phyloP scores from a whole-genome alignment of 2,329 filamentous ascomycete genomes.

The Fusarium piperis region DNA sequence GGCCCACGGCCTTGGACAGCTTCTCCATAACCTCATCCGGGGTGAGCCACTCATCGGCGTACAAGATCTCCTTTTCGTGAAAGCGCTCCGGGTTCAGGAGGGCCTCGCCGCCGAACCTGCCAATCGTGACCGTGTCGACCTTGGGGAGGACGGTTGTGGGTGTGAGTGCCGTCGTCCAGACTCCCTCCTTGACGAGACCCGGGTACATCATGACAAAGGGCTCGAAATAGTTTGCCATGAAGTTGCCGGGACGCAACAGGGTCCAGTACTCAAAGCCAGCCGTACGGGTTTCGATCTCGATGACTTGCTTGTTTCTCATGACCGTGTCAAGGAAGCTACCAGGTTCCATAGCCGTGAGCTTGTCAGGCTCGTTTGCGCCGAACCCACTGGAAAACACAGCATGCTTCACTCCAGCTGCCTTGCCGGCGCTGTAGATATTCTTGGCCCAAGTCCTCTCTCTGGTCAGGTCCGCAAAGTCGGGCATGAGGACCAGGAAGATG shows the following conservation, averaged over 20 bases:
- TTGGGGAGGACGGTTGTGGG: conserved; percentile 52
- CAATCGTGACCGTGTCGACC: conserved; percentile 59
- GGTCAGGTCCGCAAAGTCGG: conserved; percentile 44
- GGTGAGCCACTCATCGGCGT: conserved; percentile 53
- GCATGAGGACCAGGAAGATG: conserved; percentile 49
- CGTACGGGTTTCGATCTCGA: conserved; percentile 52
- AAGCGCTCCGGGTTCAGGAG: conserved; percentile 55
- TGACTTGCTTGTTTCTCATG: conserved; percentile 51
- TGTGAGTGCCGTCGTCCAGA: conserved; percentile 49
- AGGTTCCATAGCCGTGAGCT: conserved; percentile 40
- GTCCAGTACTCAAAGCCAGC: conserved; percentile 56
- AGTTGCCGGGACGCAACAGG: conserved; percentile 59
- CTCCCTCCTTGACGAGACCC: conserved; percentile 49
- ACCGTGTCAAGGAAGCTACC: conserved; percentile 42
- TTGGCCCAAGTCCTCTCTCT: conserved; percentile 45
- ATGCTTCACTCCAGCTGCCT: conserved; percentile 49
- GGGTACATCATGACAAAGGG: conserved; percentile 54
- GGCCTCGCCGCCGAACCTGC: conserved; percentile 54
- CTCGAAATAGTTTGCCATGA: conserved; percentile 61
- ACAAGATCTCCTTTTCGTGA: conserved; percentile 49
- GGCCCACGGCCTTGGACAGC: conserved; percentile 48
- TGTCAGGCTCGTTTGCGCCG: conserved; percentile 42
- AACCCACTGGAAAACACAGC: conserved; percentile 51
- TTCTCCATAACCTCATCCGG: conserved; percentile 49
- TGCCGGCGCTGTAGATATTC: conserved; percentile 49